Evolutionary conservation across 139 green algal genomes (phyloP).

Genomic region (Nannochloris sp.): DNA sequence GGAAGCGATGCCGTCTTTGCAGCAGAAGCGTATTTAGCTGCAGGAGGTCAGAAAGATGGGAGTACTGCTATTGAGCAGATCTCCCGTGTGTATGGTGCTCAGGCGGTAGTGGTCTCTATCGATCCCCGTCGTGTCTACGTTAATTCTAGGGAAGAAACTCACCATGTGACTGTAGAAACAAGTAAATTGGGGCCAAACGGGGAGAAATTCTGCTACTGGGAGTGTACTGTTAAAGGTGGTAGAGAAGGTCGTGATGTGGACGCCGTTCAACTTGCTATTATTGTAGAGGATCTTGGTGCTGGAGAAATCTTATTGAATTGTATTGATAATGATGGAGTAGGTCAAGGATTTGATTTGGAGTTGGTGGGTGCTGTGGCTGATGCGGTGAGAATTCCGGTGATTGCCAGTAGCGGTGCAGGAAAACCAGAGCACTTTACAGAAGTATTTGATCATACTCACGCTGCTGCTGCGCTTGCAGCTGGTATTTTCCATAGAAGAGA

Average conservation of each 20-base stretch:
- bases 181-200: conserved; percentile 72
- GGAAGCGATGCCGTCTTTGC: conserved; percentile 82
- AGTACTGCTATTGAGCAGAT: conserved; percentile 92
- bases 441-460: conserved; percentile 67
- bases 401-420: conserved; percentile 88
- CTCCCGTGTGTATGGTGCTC: conserved; percentile 80
- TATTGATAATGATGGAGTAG: conserved; percentile 91
- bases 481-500: conserved; percentile 97
- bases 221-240: conserved; percentile 93
- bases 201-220: conserved; percentile 95
- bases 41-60: conserved; percentile 41
- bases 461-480: conserved; percentile 86
- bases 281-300: conserved; percentile 85
- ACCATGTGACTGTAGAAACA: conserved; percentile 56
- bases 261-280: conserved; percentile 79
- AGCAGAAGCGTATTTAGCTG: conserved; percentile 50
- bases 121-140: conserved; percentile 90
- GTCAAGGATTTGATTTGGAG: conserved; percentile 88
- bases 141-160: conserved; percentile 38
- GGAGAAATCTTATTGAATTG: conserved; percentile 99
- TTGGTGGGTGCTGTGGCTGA: conserved; percentile 78
- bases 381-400: conserved; percentile 95
- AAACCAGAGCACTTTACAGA: conserved; percentile 88
- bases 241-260: conserved; percentile 84
- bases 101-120: conserved; percentile 88